Base-by-base conservation (phyloP, 495 filamentous ascomycete genomes). In the Umbilicaria muhlenbergii region DNA sequence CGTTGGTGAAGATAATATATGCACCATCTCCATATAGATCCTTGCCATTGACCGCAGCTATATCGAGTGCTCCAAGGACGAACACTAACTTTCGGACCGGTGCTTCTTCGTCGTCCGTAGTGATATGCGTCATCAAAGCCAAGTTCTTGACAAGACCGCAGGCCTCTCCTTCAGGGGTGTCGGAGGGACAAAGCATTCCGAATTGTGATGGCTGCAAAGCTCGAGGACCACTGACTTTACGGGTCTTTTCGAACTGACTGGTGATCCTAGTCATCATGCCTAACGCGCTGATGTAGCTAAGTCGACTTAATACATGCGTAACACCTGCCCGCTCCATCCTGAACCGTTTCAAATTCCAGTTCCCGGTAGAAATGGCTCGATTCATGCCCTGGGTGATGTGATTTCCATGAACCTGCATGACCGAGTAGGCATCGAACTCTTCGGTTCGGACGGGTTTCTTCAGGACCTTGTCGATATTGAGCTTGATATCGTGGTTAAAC, bases 221-320 rank as follows among this genome's bases (percentile, higher is more conserved):
- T 69, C 91, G 78, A 52, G 91, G 91, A 43, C 92, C 92, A 55
- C 77, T 82, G 49, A 99, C 84, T 59, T 99, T 99, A 50, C 91
- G 67, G 2, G 89, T 94, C 69, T 96, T 96, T 57, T 96, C 91
- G 57, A 99, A 96, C 65, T 96, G 91, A 73, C 83, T 92, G 64
- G 78, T 88, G 51, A 96, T 96, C 52, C 91, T 78, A 11, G 92
- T 96, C 92, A 99, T 96, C 92, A 96, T 96, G 44, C 92, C 92
- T n/a, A 99, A 72, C 11, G 92, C 92, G 51, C 82, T 84, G 63
- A 96, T 94, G 55, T 94, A 99, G 59, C 87, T 95, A 37, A 96
- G 66, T 36, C 91, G 77, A 64, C 88, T 95, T 14, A 99, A 69
- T 43, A 99, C 87, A 60, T 99, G 91, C 3, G 91, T 94, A 10